Conservation (phyloP, 176 grass and related monocot species). For the Juncus inflexus region DNA sequence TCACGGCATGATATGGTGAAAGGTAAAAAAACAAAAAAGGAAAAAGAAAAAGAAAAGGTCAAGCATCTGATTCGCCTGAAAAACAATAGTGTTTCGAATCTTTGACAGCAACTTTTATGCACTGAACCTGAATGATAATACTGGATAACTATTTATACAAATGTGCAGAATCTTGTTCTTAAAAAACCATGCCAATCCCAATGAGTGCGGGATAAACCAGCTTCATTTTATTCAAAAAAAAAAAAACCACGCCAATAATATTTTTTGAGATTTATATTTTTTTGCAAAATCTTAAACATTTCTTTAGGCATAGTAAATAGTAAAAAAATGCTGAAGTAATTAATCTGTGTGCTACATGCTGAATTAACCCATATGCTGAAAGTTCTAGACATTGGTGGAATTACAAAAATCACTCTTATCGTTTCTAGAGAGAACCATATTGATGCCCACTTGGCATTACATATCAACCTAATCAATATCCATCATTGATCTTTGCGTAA, state of each 20-base stretch:
- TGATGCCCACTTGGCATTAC: conserved; percentile 1
- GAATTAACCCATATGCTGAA: neutral
- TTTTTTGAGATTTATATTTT: no score
- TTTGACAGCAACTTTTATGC: neutral
- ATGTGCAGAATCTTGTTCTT: neutral
- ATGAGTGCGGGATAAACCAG: neutral
- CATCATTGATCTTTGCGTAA: conserved; percentile 9
- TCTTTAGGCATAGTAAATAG: no score
- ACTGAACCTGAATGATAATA: neutral
- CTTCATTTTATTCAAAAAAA: conserved; percentile 1
- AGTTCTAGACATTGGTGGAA: neutral
- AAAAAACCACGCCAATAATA: no score
- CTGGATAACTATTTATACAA: neutral
- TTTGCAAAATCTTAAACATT: neutral
- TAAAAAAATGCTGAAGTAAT: no score
- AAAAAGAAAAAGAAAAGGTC: neutral
- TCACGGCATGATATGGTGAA: no score
- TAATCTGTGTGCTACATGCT: no score
- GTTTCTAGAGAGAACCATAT: neutral
- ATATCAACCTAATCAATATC: neutral
- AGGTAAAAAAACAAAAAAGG: neutral
- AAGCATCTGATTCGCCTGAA: conserved; percentile 2
- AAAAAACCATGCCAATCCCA: neutral
- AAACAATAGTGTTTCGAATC: neutral
- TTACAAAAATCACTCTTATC: neutral